Base-by-base conservation (phyloP, 169 alveolate genomes). In the Babesia ovata region DNA sequence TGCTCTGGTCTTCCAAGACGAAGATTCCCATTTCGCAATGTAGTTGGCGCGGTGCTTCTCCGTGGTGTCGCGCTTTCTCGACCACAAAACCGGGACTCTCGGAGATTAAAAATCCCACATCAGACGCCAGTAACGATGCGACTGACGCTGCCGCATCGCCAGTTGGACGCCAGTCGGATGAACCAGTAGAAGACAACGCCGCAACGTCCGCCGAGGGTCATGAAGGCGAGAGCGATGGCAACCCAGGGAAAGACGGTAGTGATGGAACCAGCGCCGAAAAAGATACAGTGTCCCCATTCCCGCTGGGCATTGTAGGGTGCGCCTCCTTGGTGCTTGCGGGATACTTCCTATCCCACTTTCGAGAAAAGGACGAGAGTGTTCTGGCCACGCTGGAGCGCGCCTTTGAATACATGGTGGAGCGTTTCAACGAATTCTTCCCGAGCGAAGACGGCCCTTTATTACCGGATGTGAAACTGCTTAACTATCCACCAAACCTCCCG, bases 401-500 rank as follows among this genome's bases (percentile, higher is more conserved):
- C 39, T n/a, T 56, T 50, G 79, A 70, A 36, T 13, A 29, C 16
- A 33, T 76, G 54, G 59, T 50, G 29, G 86, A 76, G 33, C 19
- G n/a, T 36, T 66, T 88, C 24, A 85, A 86, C 54, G 82, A 48
- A 28, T 52, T 86, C 50, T 70, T 86, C 69, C 92, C 94, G 4
- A 60, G 86, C 33, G 73, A 83, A 28, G 77, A 86, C 60, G 94
- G 84, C 17, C 97, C 97, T 2, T 86, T 94, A 60, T 86, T 95
- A 56, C 96, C 96, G 10, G 98, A 95, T 58, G 79, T 89, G 39
- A 89, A 88, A 48, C 94, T 91, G 69, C 79, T 95, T 19, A 93
- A 95, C 71, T 92, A 92, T 52, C 98, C 98, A 2, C 96, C 92
- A 44, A 86, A 91, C 73, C 86, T 95, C 50, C 98, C 98, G 19